A percentile compares a stretch with the other conserved stretches of the same genome.
These are phyloP conservation scores for Backusella mclennaniae DNA, from an alignment of 192 early-diverging fungal genomes.

Conservation along the genomic window DNA sequence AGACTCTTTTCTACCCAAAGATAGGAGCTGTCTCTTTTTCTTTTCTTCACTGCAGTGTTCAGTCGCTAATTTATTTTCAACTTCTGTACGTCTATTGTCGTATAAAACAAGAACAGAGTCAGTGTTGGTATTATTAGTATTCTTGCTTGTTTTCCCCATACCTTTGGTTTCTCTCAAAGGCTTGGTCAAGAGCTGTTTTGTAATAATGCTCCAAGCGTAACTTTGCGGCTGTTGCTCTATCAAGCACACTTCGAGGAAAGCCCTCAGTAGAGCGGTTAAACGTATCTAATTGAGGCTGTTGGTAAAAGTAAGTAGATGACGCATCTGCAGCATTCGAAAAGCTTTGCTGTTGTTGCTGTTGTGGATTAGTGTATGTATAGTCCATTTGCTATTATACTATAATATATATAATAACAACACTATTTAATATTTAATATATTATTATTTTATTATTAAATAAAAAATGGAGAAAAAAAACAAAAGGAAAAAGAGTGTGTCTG, in stretches of 20 bases:
- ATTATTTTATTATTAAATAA: neutral
- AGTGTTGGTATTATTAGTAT: neutral
- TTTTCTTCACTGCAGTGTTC: conserved; percentile 87
- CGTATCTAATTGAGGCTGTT: conserved; percentile 21
- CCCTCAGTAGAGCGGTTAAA: conserved; percentile 74
- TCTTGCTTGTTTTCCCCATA: conserved; percentile 18
- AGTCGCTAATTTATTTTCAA: conserved; percentile 70
- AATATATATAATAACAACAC: neutral
- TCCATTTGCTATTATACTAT: conserved; percentile 12
- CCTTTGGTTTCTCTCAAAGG: conserved; percentile 81
- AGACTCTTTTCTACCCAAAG: conserved; percentile 85
- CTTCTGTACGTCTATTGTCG: conserved; percentile 63
- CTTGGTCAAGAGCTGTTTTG: conserved; percentile 84
- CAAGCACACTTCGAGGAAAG: conserved; percentile 76
- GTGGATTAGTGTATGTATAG: conserved; percentile 21
- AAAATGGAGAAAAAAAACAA: neutral
- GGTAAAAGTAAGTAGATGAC: conserved; percentile 29
- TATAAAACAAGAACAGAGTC: neutral
- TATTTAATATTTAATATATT: neutral
- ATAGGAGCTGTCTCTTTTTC: conserved; percentile 78
- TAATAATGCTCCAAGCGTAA: conserved; percentile 93
- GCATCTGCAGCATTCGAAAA: conserved; percentile 18
- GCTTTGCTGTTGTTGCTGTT: conserved; percentile 17
- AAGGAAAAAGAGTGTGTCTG: neutral
- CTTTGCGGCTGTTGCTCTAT: conserved; percentile 87